Base-by-base conservation (phyloP, 2,329 filamentous ascomycete species). In the Trichoderma sp. region DNA sequence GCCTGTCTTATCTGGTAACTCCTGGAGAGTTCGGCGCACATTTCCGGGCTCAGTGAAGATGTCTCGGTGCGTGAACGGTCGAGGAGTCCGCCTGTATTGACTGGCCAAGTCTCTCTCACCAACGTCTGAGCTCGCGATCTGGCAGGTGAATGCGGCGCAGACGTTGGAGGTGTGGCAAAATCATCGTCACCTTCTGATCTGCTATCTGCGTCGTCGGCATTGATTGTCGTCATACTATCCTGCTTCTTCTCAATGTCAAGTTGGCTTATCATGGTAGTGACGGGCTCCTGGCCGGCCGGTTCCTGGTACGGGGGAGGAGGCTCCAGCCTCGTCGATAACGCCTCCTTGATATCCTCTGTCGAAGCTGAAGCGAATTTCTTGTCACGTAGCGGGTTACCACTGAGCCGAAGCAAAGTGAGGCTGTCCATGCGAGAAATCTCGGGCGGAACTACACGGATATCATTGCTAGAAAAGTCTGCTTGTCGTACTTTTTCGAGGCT, bases 331-430 rank as follows among this genome's bases (percentile, higher is more conserved):
- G 85, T 85, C 24, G 87, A 86, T 55, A 97, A 81, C 55, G 90
- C 88, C 53, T 87, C 86, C 79, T 97, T 97, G 71, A 98, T 83
- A 66, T 96, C 92, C 16, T 93, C 91, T 0, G 92, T 94, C 27
- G 87, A 86, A 81, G 96, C 92, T 0, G 88, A 91, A 16, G 94
- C 83, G 73, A 96, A 93, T 77, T 94, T 97, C 77, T 92, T 94
- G 77, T 97, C 94, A 16, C 92, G 87, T 16, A 99, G 82, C 0
- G 96, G 96, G 75, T 99, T 99, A n/a, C 93, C 94, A 55, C 89
- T 90, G 37, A 99, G 83, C 5, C 90, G 89, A 53, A 98, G 86
- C 76, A 90, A 90, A 24, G 89, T 86, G 11, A 99, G 82, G 56
- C 81, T 89, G 6, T 93, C 88, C 93, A 98, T 97, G 31, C 88